phyloP scores from a whole-genome alignment of 768 basidiomycete genomes.

The Suillus occidentalis region DNA sequence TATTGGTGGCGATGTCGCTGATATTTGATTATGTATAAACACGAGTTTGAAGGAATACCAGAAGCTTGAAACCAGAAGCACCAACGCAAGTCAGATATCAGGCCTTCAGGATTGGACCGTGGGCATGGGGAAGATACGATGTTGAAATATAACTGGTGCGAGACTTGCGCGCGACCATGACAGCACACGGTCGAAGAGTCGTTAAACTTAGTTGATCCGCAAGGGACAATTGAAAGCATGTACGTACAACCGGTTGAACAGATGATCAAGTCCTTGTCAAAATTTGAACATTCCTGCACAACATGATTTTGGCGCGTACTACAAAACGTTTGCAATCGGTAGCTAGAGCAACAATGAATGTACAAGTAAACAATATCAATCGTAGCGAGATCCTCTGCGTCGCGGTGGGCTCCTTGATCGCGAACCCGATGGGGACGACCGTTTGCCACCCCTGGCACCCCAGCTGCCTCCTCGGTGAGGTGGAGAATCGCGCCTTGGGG shows the following conservation, averaged over 20 bases:
- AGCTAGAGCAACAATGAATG: not conserved
- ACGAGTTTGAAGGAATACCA: not conserved
- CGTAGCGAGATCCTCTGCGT: constrained; percentile 34
- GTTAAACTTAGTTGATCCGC: not conserved
- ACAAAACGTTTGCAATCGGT: not conserved
- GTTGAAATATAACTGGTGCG: not conserved
- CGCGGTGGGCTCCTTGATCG: constrained; percentile 45
- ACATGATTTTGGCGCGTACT: not conserved
- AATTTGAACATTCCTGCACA: not conserved
- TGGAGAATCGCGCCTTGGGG: constrained; percentile 45
- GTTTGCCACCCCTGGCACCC: constrained; percentile 43
- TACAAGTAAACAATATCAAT: constrained; percentile 19
- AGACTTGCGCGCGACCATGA: not conserved
- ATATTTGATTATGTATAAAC: constrained; percentile 4
- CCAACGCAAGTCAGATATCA: not conserved
- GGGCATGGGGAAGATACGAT: not conserved
- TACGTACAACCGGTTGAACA: not conserved
- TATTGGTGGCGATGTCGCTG: not conserved
- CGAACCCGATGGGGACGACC: constrained; percentile 37
- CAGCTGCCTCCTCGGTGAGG: constrained; percentile 46
- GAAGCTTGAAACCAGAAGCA: not conserved
- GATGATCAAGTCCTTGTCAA: not conserved
- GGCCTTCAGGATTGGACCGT: not conserved
- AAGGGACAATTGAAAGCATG: not conserved
- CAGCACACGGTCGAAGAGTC: not conserved